Evolutionary conservation across 2,329 filamentous ascomycete species (phyloP), one percentile per base, ranked within the genome.

Genomic region (Magnaporthiopsis incrustans): DNA sequence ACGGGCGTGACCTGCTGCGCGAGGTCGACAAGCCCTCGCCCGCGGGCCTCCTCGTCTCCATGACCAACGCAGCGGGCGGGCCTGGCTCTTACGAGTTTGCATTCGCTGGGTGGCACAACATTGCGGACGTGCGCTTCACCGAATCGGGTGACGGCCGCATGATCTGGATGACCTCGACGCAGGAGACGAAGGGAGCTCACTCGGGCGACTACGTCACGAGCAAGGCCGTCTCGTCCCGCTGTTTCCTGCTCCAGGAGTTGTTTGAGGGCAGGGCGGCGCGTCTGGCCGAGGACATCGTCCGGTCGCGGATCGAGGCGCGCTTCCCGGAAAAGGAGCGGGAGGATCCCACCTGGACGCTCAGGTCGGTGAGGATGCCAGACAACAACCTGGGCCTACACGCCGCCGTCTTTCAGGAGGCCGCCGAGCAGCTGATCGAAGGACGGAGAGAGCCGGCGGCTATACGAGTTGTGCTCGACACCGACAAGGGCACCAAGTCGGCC

Each of bases 241-340:
- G 86, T 66, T 89, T 96, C 71, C 76, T 89, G 57, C 81, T 96
- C 1, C 85, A 88, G 62, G 90, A 91, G 63, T 77, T 84, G 10
- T 94, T 94, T 70, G 90, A 96, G 72, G 88, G 87, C 32, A 93
- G 88, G 73, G 91, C 89, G 1, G 79, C 81, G 25, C 90, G 89
- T 66, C 88, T 91, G 76, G 86, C 87, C 33, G 94, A 98, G 75
- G 95, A 98, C 68, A 82, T 97, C 15, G 86, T 88, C 60, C 96
- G 94, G 76, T 92, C 93, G 11, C 87, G 89, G 67, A 86, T 97
- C 18, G 94, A 97, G 75, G 89, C 88, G 7, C 85, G 93, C 14
- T 97, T 96, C 71, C 79, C 90, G 0, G 92, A 97, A 73, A 74
- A 79, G n/a, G 91, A 97, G 77, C 86, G 93, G 65, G 92, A 97